A percentile compares a stretch with the other conserved stretches of the same genome.
phyloP scores from a whole-genome alignment of 1,139 yeast species.

The Geotrichum europaeum region DNA sequence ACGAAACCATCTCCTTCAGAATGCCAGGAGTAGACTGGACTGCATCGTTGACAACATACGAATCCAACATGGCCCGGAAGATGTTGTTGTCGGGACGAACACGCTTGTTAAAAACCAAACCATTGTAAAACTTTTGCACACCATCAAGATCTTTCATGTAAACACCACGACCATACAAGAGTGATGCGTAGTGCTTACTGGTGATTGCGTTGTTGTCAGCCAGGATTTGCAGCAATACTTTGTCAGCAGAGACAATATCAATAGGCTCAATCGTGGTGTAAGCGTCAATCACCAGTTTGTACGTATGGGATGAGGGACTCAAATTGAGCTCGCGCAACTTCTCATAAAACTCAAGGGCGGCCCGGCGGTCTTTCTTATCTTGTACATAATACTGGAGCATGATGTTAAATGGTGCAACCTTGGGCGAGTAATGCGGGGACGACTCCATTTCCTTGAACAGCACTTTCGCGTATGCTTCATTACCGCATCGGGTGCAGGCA shows the following conservation, averaged over 20 bases:
- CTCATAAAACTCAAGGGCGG: slow-evolving; percentile 33
- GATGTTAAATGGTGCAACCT: slow-evolving; percentile 38
- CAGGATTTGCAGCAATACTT: slow-evolving; percentile 33
- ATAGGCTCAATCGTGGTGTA: slow-evolving; percentile 34
- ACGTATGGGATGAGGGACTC: slow-evolving; percentile 37
- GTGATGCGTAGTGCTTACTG: slow-evolving; percentile 38
- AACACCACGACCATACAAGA: slow-evolving; percentile 39
- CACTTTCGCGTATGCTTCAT: slow-evolving; percentile 32
- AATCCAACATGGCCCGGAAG: slow-evolving; percentile 39
- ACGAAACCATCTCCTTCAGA: slow-evolving; percentile 35
- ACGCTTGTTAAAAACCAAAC: slow-evolving; percentile 27
- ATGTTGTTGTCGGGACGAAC: slow-evolving; percentile 36
- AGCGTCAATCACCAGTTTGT: slow-evolving; percentile 38
- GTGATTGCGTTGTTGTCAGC: slow-evolving; percentile 27
- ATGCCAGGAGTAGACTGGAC: slow-evolving; percentile 32
- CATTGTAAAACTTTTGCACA: slow-evolving; percentile 35
- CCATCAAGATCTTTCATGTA: slow-evolving; percentile 31
- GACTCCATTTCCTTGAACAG: slow-evolving; percentile 37
- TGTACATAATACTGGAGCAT: slow-evolving; percentile 38
- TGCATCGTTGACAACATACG: slow-evolving; percentile 34
- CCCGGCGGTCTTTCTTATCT: slow-evolving; percentile 31
- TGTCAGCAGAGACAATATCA: slow-evolving; percentile 36
- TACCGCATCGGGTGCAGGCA: slow-evolving; percentile 38
- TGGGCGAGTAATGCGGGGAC: slow-evolving; percentile 30
- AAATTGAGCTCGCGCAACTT: slow-evolving; percentile 30